Percentiles rank a stretch among this genome's conserved stretches.
These are phyloP conservation scores for Chalciporus sp. DNA, from an alignment of 1,284 basidiomycete genomes.

Conservation along the genomic window DNA sequence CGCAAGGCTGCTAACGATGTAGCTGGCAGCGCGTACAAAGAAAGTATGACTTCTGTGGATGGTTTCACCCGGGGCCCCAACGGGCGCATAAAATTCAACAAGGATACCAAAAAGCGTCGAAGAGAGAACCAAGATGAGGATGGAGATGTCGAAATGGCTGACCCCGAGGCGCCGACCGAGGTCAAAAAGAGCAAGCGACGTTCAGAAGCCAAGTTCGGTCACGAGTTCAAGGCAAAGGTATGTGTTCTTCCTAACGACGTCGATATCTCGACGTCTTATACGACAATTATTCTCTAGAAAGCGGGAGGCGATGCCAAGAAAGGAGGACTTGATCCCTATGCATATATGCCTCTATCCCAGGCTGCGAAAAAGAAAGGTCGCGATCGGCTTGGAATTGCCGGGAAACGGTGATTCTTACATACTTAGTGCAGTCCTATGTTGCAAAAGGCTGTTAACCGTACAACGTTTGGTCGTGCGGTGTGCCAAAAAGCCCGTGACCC, in stretches of 20 bases:
- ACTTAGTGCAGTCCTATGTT: constrained; percentile 3
- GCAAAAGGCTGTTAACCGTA: constrained; percentile 53
- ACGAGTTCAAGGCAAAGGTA: constrained; percentile 90
- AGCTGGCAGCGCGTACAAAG: constrained; percentile 83
- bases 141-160: constrained; percentile 66
- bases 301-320: constrained; percentile 93
- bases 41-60: constrained; percentile 81
- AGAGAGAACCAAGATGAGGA: constrained; percentile 67
- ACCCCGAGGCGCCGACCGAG: constrained; percentile 40
- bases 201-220: constrained; percentile 66
- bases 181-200: constrained; percentile 63
- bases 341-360: constrained; percentile 84
- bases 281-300: constrained; percentile 52
- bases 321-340: constrained; percentile 87
- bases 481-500: constrained; percentile 69
- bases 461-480: constrained; percentile 69
- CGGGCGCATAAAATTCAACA: constrained; percentile 94
- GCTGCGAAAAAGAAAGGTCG: constrained; percentile 70
- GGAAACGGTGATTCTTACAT: constrained; percentile 39
- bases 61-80: constrained; percentile 85
- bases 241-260: constrained; percentile 15
- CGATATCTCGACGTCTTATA: not conserved
- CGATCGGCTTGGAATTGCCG: constrained; percentile 52
- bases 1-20: constrained; percentile 51
- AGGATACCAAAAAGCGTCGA: constrained; percentile 90